Evolutionary conservation across 1,284 basidiomycete species (phyloP), one percentile per base, ranked within the genome.

Genomic region (Boletus chippewaensis): DNA sequence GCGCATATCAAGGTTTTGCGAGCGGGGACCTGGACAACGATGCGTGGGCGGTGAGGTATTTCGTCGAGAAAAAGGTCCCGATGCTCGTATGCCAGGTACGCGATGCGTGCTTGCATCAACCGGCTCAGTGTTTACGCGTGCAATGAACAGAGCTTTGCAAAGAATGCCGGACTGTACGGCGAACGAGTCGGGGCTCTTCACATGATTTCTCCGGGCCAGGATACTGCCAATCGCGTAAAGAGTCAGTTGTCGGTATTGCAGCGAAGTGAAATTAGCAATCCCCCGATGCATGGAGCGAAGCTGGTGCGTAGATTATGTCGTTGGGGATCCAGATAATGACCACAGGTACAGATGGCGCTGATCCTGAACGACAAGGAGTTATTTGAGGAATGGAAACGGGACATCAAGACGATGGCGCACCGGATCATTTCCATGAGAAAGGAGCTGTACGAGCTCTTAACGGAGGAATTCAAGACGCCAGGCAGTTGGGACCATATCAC

Each of bases 81-180:
- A 65, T 95, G 71, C 76, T 97, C 26, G 80, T 96, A 47, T 95
- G 92, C 74, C 88, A 91, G 83, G 87, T 87, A 39, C 24, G 61
- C 20, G n/a, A 39, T 11, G n/a, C 38, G 32, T 26, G 12, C 40
- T 31, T 11, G 38, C 46, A 45, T 15, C 13, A 10, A 28, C 16
- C 16, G 29, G 40, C 31, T 18, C 39, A 2, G 6, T 13, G 42
- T 40, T 66, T n/a, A 69, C 52, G 42, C 49, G 24, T 16, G 11
- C 12, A 3, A 47, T 26, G 39, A 28, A 34, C 74, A 95, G 87
- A 91, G 87, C 67, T 96, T 95, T 70, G 92, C 94, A 34, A 96
- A 97, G 80, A 96, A 96, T 63, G 92, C 93, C 10, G 95, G 95
- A 7, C 66, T 97, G 67, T 97, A 97, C 66, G 88, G 91, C 45